Base-by-base conservation (phyloP, 2,329 filamentous ascomycete genomes). In the Madurella fahalii region DNA sequence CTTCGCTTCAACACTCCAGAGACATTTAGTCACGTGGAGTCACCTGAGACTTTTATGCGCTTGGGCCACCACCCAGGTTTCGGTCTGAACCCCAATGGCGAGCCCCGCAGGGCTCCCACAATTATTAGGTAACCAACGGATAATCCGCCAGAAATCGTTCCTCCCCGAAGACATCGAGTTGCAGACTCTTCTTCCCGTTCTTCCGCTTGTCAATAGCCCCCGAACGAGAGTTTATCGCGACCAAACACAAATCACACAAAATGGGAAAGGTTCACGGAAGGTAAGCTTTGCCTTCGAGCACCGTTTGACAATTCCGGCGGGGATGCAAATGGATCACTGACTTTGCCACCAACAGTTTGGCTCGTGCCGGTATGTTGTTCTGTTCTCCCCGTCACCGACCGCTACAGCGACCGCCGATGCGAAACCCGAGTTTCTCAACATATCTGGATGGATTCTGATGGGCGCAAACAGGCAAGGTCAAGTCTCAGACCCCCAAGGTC, bases 401-500 rank as follows among this genome's bases (percentile, higher is more conserved):
- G 45, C n/a, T 40, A 25, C 39, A 40, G 37, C 48, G 44, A 50
- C 31, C 15, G 34, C 47, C 56, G 45, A 58, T 40, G 40, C 48
- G 48, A 58, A 54, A 47, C 11, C 34, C 20, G 47, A 16, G 25
- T 30, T 17, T 46, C 5, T 16, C 30, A 30, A 17, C 5, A n/a
- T 43, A 5, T 11, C 16, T 7, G 47, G 53, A 51, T 12, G 51
- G 50, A 18, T 37, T 57, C 54, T 62, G 53, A 63, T 50, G 32
- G 46, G 16, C 47, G 34, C 37, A 31, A 46, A 57, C 62, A 80
- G 90, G 90, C 81, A 95, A 95, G 85, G 91, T 96, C 86, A 95
- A 95, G 89, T 93, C 89, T 80, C 89, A 93, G 80, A 93, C 89
- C 71, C 89, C 89, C 72, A 92, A 93, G 85, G 63, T 64, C 41